Conservation (phyloP, 768 basidiomycete species). For the Rhodotorula diobovata region DNA sequence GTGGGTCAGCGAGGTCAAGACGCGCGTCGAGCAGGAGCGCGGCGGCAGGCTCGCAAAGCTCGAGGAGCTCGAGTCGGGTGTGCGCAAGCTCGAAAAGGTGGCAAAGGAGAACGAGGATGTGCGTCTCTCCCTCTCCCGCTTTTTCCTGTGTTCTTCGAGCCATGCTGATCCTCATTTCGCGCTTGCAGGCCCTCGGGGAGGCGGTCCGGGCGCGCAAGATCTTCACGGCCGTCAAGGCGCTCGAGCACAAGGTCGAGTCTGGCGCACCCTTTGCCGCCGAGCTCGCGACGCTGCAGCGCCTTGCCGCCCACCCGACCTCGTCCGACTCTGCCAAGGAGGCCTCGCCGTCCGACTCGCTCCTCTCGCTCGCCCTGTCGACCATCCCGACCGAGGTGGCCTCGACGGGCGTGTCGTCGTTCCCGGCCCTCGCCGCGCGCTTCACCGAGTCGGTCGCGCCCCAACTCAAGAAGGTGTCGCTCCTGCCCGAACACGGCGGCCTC, state of each 20-base stretch:
- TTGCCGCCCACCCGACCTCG: slow-evolving; percentile 43
- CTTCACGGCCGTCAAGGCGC: slow-evolving; percentile 85
- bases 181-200: slow-evolving; percentile 60
- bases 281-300: slow-evolving; percentile 72
- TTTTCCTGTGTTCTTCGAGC: slow-evolving; percentile 8
- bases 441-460: slow-evolving; percentile 72
- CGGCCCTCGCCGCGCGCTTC: slow-evolving; percentile 89
- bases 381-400: slow-evolving; percentile 46
- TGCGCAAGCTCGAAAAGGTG: slow-evolving; percentile 85
- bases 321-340: background rate
- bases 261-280: slow-evolving; percentile 83
- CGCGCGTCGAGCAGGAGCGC: slow-evolving; percentile 91
- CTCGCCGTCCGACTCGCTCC: slow-evolving; percentile 50
- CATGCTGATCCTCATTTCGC: too few relatives aligned
- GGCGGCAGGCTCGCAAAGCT: slow-evolving; percentile 91
- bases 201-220: slow-evolving; percentile 85
- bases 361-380: slow-evolving; percentile 68
- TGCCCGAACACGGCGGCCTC: slow-evolving; percentile 86
- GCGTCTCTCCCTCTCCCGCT: background rate
- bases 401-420: slow-evolving; percentile 70
- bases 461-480: slow-evolving; percentile 80
- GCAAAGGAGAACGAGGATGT: slow-evolving; percentile 72
- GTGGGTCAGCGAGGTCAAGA: slow-evolving; percentile 94
- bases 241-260: slow-evolving; percentile 39
- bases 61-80: slow-evolving; percentile 79